A percentile compares a stretch with the other conserved stretches of the same genome.
Evolutionary conservation across 2,329 filamentous ascomycete species (phyloP).

Genomic region (Colletotrichum sp.): DNA sequence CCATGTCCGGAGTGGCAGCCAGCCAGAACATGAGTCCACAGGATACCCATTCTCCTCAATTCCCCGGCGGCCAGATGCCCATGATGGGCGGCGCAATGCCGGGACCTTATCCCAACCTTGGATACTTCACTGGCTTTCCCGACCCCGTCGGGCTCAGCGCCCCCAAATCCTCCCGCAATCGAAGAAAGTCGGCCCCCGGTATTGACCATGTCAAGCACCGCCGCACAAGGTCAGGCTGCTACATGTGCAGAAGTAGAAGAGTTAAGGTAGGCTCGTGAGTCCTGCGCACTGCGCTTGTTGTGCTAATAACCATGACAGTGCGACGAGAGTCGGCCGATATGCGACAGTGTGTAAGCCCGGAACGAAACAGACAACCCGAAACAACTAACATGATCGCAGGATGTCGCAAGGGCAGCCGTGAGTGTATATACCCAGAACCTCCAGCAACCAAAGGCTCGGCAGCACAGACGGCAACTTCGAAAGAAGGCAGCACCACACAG

Average conservation of each 20-base stretch:
- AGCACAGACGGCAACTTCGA: conserved; percentile 37
- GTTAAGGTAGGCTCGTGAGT: conserved; percentile 68
- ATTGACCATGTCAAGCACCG: conserved; percentile 87
- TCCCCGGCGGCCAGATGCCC: conserved; percentile 34
- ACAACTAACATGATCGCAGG: conserved; percentile 53
- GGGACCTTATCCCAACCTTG: conserved; percentile 50
- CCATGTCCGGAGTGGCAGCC: conserved; percentile 50
- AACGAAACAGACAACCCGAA: conserved; percentile 13
- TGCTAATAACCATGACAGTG: conserved; percentile 62
- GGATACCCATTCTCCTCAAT: conserved; percentile 42
- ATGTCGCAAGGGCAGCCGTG: conserved; percentile 89
- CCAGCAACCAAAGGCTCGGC: conserved; percentile 47
- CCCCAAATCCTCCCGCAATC: conserved; percentile 52
- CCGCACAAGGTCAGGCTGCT: conserved; percentile 92
- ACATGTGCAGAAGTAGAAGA: conserved; percentile 84
- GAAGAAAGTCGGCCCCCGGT: conserved; percentile 56
- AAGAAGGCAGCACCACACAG: conserved; percentile 40
- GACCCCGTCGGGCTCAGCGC: conserved; percentile 54
- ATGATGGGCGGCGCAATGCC: conserved; percentile 37
- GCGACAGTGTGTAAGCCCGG: conserved; percentile 66
- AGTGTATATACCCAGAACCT: conserved; percentile 87
- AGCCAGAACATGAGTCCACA: conserved; percentile 42
- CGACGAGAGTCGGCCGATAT: conserved; percentile 86
- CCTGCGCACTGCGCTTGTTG: background rate
- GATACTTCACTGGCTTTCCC: conserved; percentile 55